Evolutionary conservation across 345 rosid species (phyloP).

Genomic region (Luvunga scandens): DNA sequence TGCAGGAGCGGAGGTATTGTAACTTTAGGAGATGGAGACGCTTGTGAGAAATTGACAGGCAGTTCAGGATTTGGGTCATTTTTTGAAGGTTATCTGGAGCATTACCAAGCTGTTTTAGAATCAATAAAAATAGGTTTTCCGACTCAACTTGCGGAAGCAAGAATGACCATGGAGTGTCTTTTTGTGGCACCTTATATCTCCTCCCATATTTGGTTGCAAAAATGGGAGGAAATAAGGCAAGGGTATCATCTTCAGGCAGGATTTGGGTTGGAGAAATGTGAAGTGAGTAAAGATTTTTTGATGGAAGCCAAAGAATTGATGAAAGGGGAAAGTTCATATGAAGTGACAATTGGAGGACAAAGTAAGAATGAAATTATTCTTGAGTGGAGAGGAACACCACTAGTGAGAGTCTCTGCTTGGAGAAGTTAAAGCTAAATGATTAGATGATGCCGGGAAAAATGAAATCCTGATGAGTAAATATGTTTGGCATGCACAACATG

Average conservation of each 20-base stretch:
- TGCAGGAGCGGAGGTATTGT: constrained; percentile 15
- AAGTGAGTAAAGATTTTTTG: constrained; percentile 22
- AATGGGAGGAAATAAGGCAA: constrained; percentile 35
- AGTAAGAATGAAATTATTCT: constrained; percentile 36
- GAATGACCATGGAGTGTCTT: constrained; percentile 29
- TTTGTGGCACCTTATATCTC: constrained; percentile 29
- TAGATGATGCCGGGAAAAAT: background rate
- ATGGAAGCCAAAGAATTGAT: constrained; percentile 44
- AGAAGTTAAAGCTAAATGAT: constrained; percentile 10
- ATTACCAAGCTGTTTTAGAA: constrained; percentile 25
- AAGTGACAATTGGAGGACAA: constrained; percentile 37
- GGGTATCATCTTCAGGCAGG: constrained; percentile 4
- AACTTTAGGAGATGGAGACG: constrained; percentile 27
- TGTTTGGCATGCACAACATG: background rate
- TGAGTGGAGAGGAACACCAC: constrained; percentile 39
- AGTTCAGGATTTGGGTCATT: constrained; percentile 18
- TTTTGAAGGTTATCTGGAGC: constrained; percentile 20
- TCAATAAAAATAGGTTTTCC: constrained; percentile 27
- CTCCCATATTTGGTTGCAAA: background rate
- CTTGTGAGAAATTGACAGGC: background rate
- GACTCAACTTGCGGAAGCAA: constrained; percentile 23
- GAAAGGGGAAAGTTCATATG: constrained; percentile 28
- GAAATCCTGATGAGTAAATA: background rate
- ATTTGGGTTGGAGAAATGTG: constrained; percentile 18
- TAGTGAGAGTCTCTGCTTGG: constrained; percentile 44